A percentile compares a stretch with the other conserved stretches of the same genome.
These are phyloP conservation scores for Boletus rubescentipes DNA, from an alignment of 768 basidiomycete genomes.

Conservation along the genomic window DNA sequence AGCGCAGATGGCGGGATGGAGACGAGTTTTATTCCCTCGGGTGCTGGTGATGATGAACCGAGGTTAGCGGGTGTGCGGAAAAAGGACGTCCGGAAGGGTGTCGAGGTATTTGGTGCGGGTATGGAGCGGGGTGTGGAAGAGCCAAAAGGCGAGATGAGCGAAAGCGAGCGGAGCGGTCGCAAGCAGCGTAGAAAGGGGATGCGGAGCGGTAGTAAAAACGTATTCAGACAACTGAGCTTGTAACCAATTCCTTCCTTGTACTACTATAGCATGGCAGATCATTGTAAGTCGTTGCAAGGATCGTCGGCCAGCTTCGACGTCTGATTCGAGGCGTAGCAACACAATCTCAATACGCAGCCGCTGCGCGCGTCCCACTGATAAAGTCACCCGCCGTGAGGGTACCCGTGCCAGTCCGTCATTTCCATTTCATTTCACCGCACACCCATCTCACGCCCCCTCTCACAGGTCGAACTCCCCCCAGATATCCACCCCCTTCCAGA, in stretches of 20 bases:
- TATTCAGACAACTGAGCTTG: conserved; percentile 46
- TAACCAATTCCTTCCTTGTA: background rate
- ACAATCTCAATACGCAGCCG: conserved; percentile 76
- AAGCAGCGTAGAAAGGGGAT: conserved; percentile 73
- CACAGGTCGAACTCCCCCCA: conserved; percentile 80
- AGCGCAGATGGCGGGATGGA: conserved; percentile 71
- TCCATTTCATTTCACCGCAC: background rate
- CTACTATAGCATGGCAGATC: conserved; percentile 17
- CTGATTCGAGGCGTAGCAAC: conserved; percentile 12
- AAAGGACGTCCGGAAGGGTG: conserved; percentile 50
- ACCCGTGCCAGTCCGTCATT: conserved; percentile 63
- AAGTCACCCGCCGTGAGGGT: conserved; percentile 90
- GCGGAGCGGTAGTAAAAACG: conserved; percentile 90
- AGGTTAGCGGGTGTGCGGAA: conserved; percentile 23
- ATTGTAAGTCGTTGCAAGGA: conserved; percentile 16
- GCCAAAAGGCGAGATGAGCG: conserved; percentile 46
- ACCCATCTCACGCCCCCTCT: background rate
- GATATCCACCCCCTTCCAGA: conserved; percentile 96
- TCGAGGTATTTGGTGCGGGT: conserved; percentile 83
- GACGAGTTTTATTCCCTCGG: conserved; percentile 76
- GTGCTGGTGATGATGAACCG: conserved; percentile 16
- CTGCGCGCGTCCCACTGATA: conserved; percentile 78
- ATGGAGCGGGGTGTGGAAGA: conserved; percentile 78
- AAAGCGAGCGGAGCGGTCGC: conserved; percentile 76
- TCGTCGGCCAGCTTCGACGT: background rate